These are phyloP conservation scores for Hyphodiscus hymeniophilus DNA, from an alignment of 495 filamentous ascomycete genomes.

Conservation along the genomic window DNA sequence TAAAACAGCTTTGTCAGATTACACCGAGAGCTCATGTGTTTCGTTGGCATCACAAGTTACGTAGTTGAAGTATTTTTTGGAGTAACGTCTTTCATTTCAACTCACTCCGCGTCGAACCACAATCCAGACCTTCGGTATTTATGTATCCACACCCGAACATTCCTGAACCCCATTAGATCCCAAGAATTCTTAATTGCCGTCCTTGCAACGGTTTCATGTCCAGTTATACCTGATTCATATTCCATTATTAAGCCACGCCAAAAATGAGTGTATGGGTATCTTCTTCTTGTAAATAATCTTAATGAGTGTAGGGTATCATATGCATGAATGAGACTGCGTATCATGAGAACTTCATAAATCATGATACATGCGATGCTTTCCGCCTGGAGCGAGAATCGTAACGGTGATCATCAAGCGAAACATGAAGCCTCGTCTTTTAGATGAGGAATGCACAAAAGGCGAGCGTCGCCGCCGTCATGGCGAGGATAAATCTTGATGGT, in stretches of 20 bases:
- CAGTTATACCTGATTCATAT: too few relatives aligned
- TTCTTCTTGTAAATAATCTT: background rate
- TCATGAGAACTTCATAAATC: background rate
- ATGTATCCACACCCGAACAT: background rate
- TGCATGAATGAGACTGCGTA: background rate
- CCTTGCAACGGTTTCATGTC: too few relatives aligned
- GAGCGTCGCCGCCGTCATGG: background rate
- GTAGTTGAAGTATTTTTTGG: too few relatives aligned
- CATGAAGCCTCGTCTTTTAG: background rate
- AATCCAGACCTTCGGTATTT: background rate
- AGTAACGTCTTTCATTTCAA: background rate
- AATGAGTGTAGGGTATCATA: constrained; percentile 2
- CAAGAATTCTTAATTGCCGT: background rate
- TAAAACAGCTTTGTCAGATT: too few relatives aligned
- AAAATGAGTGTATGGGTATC: background rate
- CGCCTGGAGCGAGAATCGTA: background rate
- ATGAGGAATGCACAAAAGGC: background rate
- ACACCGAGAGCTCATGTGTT: too few relatives aligned
- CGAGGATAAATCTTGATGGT: background rate
- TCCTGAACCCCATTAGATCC: background rate
- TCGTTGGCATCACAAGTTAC: too few relatives aligned
- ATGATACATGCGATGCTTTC: background rate
- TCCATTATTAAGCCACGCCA: too few relatives aligned
- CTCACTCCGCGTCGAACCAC: background rate
- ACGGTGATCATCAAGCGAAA: background rate